Conservation (phyloP, 495 filamentous ascomycete genomes). For the Parathielavia hyrcaniae region DNA sequence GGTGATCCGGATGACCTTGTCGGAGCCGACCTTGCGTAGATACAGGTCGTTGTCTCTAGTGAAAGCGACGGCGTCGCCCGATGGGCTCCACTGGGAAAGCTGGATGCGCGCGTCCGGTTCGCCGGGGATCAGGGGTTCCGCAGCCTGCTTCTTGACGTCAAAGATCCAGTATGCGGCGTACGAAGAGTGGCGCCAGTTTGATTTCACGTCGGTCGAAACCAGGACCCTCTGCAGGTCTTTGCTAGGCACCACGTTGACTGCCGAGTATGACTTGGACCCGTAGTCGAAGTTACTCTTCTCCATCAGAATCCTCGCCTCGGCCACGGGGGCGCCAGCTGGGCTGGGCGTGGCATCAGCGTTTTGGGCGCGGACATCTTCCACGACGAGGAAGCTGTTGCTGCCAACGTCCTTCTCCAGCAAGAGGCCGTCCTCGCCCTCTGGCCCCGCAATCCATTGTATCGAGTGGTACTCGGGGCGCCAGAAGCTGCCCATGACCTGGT, state of each 20-base stretch:
- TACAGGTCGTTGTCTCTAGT: slow-evolving; percentile 85
- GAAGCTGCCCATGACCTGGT: slow-evolving; percentile 66
- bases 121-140: slow-evolving; percentile 67
- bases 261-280: slow-evolving; percentile 44
- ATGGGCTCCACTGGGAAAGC: slow-evolving; percentile 84
- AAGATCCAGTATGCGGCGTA: slow-evolving; percentile 87
- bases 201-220: slow-evolving; percentile 58
- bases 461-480: slow-evolving; percentile 64
- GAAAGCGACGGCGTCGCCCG: slow-evolving; percentile 76
- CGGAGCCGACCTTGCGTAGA: slow-evolving; percentile 56
- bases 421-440: slow-evolving; percentile 80
- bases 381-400: slow-evolving; percentile 66
- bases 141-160: slow-evolving; percentile 76
- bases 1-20: slow-evolving; percentile 65
- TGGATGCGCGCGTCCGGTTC: slow-evolving; percentile 64
- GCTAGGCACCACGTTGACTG: slow-evolving; percentile 64
- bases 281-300: slow-evolving; percentile 56
- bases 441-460: slow-evolving; percentile 82
- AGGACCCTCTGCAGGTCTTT: slow-evolving; percentile 78
- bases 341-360: slow-evolving; percentile 29
- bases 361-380: slow-evolving; percentile 71
- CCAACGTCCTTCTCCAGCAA: slow-evolving; percentile 58
- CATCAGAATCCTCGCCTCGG: slow-evolving; percentile 64
- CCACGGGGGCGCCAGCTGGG: slow-evolving; percentile 34
- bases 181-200: slow-evolving; percentile 86